A percentile compares a stretch with the other conserved stretches of the same genome.
phyloP scores from a whole-genome alignment of 306 rosid species.

The Pyrus bretschneideri region DNA sequence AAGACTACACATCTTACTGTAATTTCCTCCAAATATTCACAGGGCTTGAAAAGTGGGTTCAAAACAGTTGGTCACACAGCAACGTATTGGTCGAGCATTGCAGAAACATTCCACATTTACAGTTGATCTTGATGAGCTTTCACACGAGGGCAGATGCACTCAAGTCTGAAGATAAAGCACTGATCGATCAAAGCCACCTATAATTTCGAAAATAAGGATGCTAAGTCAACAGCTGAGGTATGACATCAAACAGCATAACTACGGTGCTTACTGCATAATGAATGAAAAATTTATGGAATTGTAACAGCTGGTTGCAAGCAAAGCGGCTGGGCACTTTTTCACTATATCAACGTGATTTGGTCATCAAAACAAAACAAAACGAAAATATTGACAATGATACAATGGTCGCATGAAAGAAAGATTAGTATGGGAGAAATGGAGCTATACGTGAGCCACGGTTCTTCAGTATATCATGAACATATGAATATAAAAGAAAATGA shows the following conservation, averaged over 20 bases:
- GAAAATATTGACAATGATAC: no score
- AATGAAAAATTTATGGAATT: neutral
- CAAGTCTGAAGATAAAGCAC: constrained; percentile 21
- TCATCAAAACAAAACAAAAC: no score
- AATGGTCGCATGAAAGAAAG: no score
- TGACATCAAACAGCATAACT: neutral
- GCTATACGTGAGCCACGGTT: neutral
- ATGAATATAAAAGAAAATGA: neutral
- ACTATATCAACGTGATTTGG: no score
- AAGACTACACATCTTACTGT: neutral
- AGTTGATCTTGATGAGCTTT: neutral
- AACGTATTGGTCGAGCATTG: neutral
- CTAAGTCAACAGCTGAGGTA: neutral
- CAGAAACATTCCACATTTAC: neutral
- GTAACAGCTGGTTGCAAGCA: no score
- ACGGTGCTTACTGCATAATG: neutral
- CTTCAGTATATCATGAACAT: neutral
- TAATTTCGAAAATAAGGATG: neutral
- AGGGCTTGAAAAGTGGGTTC: neutral
- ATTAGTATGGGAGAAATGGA: no score
- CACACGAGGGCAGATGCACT: neutral
- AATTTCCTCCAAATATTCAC: neutral
- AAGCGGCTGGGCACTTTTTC: no score
- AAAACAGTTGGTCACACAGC: neutral
- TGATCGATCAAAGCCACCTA: neutral